A percentile compares a stretch with the other conserved stretches of the same genome.
These are phyloP conservation scores for Auriscalpium microsporum DNA, from an alignment of 768 basidiomycete genomes.

Conservation along the genomic window DNA sequence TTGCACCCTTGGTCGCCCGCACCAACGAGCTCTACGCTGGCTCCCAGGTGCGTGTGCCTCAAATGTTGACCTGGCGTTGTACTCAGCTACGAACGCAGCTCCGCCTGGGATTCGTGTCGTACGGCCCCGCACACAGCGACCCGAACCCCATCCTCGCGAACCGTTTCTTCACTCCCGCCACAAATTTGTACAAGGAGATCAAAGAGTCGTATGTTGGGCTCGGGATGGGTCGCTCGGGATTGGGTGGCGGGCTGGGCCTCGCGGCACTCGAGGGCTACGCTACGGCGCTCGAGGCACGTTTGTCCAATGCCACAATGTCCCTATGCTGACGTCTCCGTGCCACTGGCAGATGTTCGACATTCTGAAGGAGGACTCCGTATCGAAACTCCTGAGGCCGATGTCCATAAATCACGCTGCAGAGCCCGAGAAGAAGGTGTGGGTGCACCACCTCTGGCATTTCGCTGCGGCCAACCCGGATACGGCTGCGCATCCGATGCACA, in stretches of 20 bases:
- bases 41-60: neutral
- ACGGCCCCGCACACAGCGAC: constrained; percentile 13
- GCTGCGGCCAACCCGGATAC: constrained; percentile 14
- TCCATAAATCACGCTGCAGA: constrained; percentile 2
- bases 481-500: constrained; percentile 7
- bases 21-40: constrained; percentile 4
- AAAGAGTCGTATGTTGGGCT: constrained; percentile 10
- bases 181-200: constrained; percentile 5
- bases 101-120: constrained; percentile 17
- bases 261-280: constrained; percentile 15
- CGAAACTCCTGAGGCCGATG: constrained; percentile 6
- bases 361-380: constrained; percentile 6
- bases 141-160: constrained; percentile 14
- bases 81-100: neutral
- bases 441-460: constrained; percentile 12
- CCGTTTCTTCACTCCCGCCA: constrained; percentile 13
- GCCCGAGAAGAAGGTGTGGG: constrained; percentile 3
- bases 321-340: neutral
- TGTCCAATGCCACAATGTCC: neutral
- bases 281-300: constrained; percentile 12
- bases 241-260: constrained; percentile 12
- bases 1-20: constrained; percentile 7
- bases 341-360: constrained; percentile 12
- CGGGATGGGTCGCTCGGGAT: constrained; percentile 12
- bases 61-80: neutral